Conservation (phyloP, 2,329 filamentous ascomycete species). For the Fusarium sp. region DNA sequence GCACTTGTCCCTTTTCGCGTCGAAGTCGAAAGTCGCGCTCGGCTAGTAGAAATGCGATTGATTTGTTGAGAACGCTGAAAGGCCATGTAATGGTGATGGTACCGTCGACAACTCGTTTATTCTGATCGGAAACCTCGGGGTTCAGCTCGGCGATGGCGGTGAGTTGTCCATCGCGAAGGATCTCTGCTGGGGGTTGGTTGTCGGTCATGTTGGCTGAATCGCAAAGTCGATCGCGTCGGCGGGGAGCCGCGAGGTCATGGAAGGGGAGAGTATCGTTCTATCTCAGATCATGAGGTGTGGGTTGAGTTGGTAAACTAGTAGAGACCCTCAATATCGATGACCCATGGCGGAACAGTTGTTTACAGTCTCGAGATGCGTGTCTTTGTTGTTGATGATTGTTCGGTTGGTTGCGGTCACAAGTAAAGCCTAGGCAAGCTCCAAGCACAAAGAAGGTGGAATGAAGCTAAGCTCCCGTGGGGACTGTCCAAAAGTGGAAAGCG, state of each 20-base stretch:
- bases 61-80: conserved; percentile 81
- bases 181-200: conserved; percentile 31
- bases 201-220: conserved; percentile 42
- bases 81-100: conserved; percentile 91
- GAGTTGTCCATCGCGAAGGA: conserved; percentile 46
- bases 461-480: conserved; percentile 35
- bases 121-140: conserved; percentile 58
- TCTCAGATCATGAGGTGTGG: conserved; percentile 19
- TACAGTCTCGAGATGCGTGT: conserved; percentile 8
- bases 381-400: conserved; percentile 8
- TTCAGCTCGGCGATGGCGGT: conserved; percentile 68
- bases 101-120: conserved; percentile 68
- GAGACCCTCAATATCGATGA: not conserved
- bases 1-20: conserved; percentile 81
- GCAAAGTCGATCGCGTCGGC: conserved; percentile 31
- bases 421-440: conserved; percentile 26
- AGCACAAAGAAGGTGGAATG: conserved; percentile 15
- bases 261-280: not conserved
- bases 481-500: conserved; percentile 33
- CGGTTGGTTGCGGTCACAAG: conserved; percentile 13
- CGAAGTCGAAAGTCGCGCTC: conserved; percentile 88
- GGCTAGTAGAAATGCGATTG: conserved; percentile 82
- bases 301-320: not conserved
- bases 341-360: conserved; percentile 13
- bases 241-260: conserved; percentile 22